Evolutionary conservation across 2,329 filamentous ascomycete genomes (phyloP).

Genomic region (Colletotrichum sp.): DNA sequence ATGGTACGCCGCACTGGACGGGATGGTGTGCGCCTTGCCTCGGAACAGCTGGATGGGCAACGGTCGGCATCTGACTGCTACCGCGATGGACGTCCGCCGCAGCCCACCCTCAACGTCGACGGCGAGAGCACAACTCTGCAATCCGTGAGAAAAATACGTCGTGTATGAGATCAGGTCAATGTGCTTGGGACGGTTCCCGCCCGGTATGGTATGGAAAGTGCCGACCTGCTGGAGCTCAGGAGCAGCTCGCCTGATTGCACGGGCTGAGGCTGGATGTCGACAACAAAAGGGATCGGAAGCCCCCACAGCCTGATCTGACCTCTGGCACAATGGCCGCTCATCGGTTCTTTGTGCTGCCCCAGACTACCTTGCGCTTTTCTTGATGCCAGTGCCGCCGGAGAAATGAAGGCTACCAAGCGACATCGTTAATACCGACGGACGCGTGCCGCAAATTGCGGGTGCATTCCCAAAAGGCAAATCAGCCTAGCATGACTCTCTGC

Average conservation of each 20-base stretch:
- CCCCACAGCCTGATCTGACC: not conserved
- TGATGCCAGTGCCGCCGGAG: not conserved
- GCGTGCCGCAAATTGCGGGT: not conserved
- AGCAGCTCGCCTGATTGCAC: not conserved
- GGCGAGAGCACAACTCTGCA: not conserved
- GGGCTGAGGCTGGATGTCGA: not conserved
- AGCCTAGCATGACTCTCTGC: not conserved
- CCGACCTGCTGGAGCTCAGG: not conserved
- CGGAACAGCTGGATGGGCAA: slow-evolving; percentile 1
- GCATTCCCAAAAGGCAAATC: not conserved
- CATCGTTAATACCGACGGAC: not conserved
- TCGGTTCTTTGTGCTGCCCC: not conserved
- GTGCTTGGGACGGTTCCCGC: not conserved
- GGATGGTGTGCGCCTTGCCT: not conserved
- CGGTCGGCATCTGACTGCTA: slow-evolving; percentile 10
- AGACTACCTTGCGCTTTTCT: not conserved
- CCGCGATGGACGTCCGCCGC: not conserved
- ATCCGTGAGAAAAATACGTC: not conserved
- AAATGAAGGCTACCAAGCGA: not conserved
- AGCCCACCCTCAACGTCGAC: not conserved
- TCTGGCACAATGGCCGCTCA: not conserved
- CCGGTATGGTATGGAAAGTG: not conserved
- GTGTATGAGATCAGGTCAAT: not conserved
- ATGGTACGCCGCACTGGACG: not conserved
- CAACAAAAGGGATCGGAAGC: not conserved